These are phyloP conservation scores for Graphilbum ipis-grandicollis DNA, from an alignment of 2,329 filamentous ascomycete species.

Conservation along the genomic window DNA sequence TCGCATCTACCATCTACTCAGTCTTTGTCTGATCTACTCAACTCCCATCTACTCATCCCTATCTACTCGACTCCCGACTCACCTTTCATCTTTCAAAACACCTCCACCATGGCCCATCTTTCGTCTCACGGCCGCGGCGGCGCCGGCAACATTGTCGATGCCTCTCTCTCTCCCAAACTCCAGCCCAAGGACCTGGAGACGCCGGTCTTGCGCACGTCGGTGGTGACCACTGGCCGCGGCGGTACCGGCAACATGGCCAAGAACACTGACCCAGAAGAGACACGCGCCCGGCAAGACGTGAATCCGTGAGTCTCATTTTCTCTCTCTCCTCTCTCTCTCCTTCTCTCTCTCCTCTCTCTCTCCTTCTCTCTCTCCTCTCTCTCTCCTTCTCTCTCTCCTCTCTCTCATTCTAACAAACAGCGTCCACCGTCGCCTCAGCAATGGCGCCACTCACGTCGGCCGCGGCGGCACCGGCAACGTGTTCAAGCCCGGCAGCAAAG, in stretches of 20 bases:
- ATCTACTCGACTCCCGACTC: not conserved
- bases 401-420: too few relatives aligned
- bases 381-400: too few relatives aligned
- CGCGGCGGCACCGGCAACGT: conserved; percentile 64
- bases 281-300: conserved; percentile 71
- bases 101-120: conserved; percentile 20
- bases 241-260: conserved; percentile 76
- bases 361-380: too few relatives aligned
- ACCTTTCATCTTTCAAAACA: not conserved
- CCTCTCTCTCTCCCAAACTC: conserved; percentile 26
- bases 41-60: not conserved
- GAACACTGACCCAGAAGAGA: conserved; percentile 53
- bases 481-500: conserved; percentile 29
- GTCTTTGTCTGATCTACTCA: not conserved
- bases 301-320: conserved; percentile 34
- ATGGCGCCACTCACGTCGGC: conserved; percentile 47
- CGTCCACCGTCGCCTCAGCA: conserved; percentile 35
- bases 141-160: conserved; percentile 54
- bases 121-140: conserved; percentile 62
- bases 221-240: conserved; percentile 79
- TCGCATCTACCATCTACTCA: too few relatives aligned
- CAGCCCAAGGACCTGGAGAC: conserved; percentile 55
- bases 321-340: too few relatives aligned
- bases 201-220: conserved; percentile 64
- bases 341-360: too few relatives aligned